Evolutionary conservation across 169 alveolate species (phyloP).

Genomic region (Plasmodium yoelii): DNA sequence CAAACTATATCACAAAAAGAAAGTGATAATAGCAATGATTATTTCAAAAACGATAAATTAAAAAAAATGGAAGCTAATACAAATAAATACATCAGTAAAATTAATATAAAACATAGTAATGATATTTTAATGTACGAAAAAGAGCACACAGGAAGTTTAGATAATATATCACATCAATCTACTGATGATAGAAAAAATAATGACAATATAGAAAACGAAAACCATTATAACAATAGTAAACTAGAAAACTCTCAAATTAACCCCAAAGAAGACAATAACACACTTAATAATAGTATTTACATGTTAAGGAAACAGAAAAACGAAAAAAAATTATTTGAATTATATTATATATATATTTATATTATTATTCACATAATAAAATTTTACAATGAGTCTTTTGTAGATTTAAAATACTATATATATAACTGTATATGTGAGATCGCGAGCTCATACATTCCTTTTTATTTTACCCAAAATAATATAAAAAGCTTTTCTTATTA

Average conservation of each 20-base stretch:
- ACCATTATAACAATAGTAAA: background rate
- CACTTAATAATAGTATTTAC: slow-evolving; percentile 1
- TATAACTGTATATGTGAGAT: slow-evolving; percentile 76
- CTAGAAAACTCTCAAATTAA: background rate
- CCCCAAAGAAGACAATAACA: background rate
- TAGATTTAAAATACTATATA: slow-evolving; percentile 54
- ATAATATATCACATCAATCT: too few relatives aligned
- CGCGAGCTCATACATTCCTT: slow-evolving; percentile 77
- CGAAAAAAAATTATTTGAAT: slow-evolving; percentile 65
- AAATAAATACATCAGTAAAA: slow-evolving; percentile 22
- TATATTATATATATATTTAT: slow-evolving; percentile 69
- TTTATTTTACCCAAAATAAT: slow-evolving; percentile 59
- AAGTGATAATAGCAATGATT: background rate
- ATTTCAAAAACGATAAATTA: background rate
- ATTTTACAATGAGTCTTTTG: slow-evolving; percentile 69
- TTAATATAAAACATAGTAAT: background rate
- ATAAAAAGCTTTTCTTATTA: slow-evolving; percentile 73
- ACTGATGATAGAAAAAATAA: background rate
- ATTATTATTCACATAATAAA: slow-evolving; percentile 68
- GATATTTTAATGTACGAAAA: too few relatives aligned
- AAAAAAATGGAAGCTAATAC: slow-evolving; percentile 34
- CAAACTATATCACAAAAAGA: background rate
- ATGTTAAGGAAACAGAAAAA: slow-evolving; percentile 35
- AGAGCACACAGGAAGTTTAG: too few relatives aligned
- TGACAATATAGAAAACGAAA: slow-evolving; percentile 1